Percentiles rank a stretch among this genome's conserved stretches.
Conservation (phyloP, 192 early-diverging fungal species). For the Entophlyctis luteolus region DNA sequence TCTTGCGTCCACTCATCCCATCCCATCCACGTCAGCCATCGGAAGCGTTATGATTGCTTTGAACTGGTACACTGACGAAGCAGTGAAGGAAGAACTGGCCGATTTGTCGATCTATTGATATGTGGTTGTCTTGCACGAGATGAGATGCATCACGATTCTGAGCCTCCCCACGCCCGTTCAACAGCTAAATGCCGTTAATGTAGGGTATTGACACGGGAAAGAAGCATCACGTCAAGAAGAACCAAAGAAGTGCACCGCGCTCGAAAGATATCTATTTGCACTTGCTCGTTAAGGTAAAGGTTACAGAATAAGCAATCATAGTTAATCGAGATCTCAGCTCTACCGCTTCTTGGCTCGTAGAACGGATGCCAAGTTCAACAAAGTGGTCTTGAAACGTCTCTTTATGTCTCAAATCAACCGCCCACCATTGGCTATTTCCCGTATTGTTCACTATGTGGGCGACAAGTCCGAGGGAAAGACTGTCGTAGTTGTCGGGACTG, state of each 20-base stretch:
- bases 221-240: slow-evolving; percentile 97
- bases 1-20: too few relatives aligned
- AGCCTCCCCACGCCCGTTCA: too few relatives aligned
- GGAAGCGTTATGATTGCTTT: too few relatives aligned
- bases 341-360: slow-evolving; percentile 99
- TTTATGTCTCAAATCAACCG: slow-evolving; percentile 98
- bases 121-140: too few relatives aligned
- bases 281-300: slow-evolving; percentile 88
- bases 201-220: slow-evolving; percentile 96
- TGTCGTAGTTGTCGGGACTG: slow-evolving; percentile 90
- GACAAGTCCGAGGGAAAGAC: slow-evolving; percentile 81
- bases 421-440: slow-evolving; percentile 90
- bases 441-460: slow-evolving; percentile 68
- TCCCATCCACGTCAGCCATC: too few relatives aligned
- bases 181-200: too few relatives aligned
- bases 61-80: too few relatives aligned
- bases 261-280: slow-evolving; percentile 87
- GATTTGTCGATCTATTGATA: too few relatives aligned
- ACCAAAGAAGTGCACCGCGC: slow-evolving; percentile 10
- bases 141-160: too few relatives aligned
- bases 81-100: too few relatives aligned
- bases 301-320: too few relatives aligned
- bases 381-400: slow-evolving; percentile 95
- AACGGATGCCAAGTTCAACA: slow-evolving; percentile 98
- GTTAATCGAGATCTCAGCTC: too few relatives aligned